Evolutionary conservation across 116 monocot genomes (phyloP).

Genomic region (Papilionanthe hybrid): DNA sequence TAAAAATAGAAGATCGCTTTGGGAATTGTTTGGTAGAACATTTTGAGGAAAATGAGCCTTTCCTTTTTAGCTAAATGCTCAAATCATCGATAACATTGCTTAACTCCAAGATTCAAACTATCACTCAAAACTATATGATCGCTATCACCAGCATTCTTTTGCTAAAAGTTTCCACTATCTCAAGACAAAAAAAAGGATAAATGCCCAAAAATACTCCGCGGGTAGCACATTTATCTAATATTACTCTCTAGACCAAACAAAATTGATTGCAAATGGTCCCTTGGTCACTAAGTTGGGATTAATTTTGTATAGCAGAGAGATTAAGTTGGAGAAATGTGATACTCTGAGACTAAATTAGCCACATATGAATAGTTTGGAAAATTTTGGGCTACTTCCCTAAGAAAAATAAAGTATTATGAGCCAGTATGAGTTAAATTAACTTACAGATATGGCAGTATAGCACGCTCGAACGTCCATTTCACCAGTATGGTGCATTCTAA

Average conservation of each 20-base stretch:
- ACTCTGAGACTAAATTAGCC: too few species aligned
- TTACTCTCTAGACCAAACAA: too few species aligned
- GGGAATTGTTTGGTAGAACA: not conserved
- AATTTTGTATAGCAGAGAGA: too few species aligned
- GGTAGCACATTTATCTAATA: too few species aligned
- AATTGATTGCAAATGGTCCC: too few species aligned
- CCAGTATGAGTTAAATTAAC: conserved; percentile 12
- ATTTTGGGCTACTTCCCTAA: too few species aligned
- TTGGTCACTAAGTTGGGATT: too few species aligned
- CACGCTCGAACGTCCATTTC: conserved; percentile 95
- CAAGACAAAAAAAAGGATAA: not conserved
- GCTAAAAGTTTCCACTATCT: conserved; percentile 3
- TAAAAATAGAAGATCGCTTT: not conserved
- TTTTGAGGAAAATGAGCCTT: not conserved
- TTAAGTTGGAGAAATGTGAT: too few species aligned
- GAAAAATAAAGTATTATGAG: not conserved
- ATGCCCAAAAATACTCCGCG: too few species aligned
- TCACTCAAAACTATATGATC: not conserved
- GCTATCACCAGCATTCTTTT: not conserved
- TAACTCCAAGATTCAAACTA: not conserved
- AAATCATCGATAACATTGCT: not conserved
- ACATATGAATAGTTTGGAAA: too few species aligned
- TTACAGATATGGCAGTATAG: conserved; percentile 91
- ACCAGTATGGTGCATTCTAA: conserved; percentile 90
- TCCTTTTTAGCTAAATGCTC: not conserved